Base-by-base conservation (phyloP, 495 filamentous ascomycete species). In the Penicillium atrosanguineum region DNA sequence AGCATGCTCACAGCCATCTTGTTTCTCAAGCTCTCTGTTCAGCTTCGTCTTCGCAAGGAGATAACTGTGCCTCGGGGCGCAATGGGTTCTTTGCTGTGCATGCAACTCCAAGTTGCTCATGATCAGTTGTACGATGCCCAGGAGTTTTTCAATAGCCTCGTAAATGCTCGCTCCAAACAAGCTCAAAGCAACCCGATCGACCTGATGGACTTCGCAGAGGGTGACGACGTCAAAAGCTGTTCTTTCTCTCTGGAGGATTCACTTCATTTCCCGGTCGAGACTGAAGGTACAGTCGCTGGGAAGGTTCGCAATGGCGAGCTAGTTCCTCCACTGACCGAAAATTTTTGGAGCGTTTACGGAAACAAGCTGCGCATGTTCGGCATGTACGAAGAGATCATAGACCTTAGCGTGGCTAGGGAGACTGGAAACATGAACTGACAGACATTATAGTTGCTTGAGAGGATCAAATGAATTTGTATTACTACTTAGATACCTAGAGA, bases 341-440 rank as follows among this genome's bases (percentile, higher is more conserved):
- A 62, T 11, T 88, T 89, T 64, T 91, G 87, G 87, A 53, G 67
- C 14, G 57, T 65, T 6, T 88, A 83, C 64, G 75, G 74, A 9
- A 91, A 91, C 59, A 81, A 75, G 50, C 60, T 90, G 59, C 74
- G 87, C 15, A 79, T 87, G 4, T 87, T 86, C 70, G 85, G 83
- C 4, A 86, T 82, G 4, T 59, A 77, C 20, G 85, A 87, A 68
- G 72, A 71, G 11, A 65, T 85, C 3, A 15, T 82, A 75, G 48
- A 57, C 66, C 20, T 60, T 68, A 74, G 57, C 58, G 36, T 14
- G 12, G 16, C 15, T 7, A 4, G 14, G 14, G 25, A 40, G 16
- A 11, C 38, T 5, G 19, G 5, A 7, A 7, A 40, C 8, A n/a
- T 18, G 8, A 14, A 4, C 6, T 20, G 19, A 1, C 3, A 40